phyloP scores from a whole-genome alignment of 2,329 filamentous ascomycete genomes.

The Sclerotinia minor region DNA sequence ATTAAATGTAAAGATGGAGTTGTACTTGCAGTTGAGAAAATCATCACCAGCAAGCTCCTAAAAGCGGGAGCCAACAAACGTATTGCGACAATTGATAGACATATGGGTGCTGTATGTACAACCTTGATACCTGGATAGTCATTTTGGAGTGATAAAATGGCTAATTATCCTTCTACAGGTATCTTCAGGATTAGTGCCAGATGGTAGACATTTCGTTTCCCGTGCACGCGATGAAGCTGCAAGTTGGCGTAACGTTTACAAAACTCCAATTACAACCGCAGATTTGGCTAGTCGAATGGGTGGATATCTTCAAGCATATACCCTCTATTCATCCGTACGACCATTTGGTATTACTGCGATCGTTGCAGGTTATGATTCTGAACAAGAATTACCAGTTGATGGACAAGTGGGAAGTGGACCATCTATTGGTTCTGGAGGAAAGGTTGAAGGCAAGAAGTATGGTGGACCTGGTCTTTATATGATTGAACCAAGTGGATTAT shows the following conservation, averaged over 20 bases:
- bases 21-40: slow-evolving; percentile 94
- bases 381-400: slow-evolving; percentile 81
- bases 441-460: slow-evolving; percentile 70
- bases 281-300: slow-evolving; percentile 92
- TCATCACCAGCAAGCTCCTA: slow-evolving; percentile 90
- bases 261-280: slow-evolving; percentile 84
- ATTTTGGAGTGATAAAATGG: slow-evolving; percentile 25
- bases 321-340: slow-evolving; percentile 92
- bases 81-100: slow-evolving; percentile 90
- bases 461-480: slow-evolving; percentile 96
- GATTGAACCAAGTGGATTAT: slow-evolving; percentile 95
- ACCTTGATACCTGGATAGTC: background rate
- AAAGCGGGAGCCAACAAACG: slow-evolving; percentile 96
- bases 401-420: slow-evolving; percentile 87
- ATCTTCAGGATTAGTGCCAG: slow-evolving; percentile 89
- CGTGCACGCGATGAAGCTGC: slow-evolving; percentile 91
- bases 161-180: slow-evolving; percentile 58
- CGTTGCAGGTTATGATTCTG: slow-evolving; percentile 88
- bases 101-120: slow-evolving; percentile 81
- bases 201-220: slow-evolving; percentile 92
- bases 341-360: slow-evolving; percentile 97
- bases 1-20: slow-evolving; percentile 97
- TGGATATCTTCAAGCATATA: slow-evolving; percentile 95
- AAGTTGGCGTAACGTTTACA: slow-evolving; percentile 90
- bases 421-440: slow-evolving; percentile 77